Evolutionary conservation across 2,329 filamentous ascomycete genomes (phyloP), one percentile per base, ranked within the genome.

Genomic region (Colletotrichum zoysiae): DNA sequence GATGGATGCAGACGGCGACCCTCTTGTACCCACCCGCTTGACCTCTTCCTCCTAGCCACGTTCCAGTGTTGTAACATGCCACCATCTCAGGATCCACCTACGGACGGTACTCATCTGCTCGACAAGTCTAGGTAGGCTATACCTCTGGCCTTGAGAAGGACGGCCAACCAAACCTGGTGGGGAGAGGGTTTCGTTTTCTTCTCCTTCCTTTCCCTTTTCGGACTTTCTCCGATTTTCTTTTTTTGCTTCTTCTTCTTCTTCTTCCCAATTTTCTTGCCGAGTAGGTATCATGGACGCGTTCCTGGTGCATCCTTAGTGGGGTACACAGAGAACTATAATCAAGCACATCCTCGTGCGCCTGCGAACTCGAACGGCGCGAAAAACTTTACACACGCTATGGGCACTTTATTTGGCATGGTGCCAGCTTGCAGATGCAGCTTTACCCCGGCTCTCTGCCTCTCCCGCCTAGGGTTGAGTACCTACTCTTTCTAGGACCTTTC

Each of bases 341-440:
- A 23, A n/a, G 26, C 38, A 61, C 23, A 55, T 33, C 62, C 67
- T 55, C 53, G 51, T 46, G 26, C 23, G 53, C 51, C 44, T 53
- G 26, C 16, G 38, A 68, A 58, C 16, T 63, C n/a, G 44, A 44
- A 46, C 61, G 23, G n/a, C 65, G 44, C 38, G 46, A 42, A 69
- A 69, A 71, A 71, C 65, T 50, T 60, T 71, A 50, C 55, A 46
- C 44, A 59, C 40, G 69, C 59, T 69, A 56, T 69, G 59, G 69
- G 58, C 65, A 71, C 53, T 40, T 55, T 56, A 1, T 11, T 48
- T n/a, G 20, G 26, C 20, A 23, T 44, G 53, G 26, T 33, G 50
- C 59, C 57, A 63, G 35, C 33, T 33, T 40, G 50, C 40, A 42
- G 53, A 53, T 26, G 38, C 50, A 46, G 35, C 65, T 46, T 48